Evolutionary conservation across 1,284 basidiomycete species (phyloP).

Genomic region (Cronartium quercuum): DNA sequence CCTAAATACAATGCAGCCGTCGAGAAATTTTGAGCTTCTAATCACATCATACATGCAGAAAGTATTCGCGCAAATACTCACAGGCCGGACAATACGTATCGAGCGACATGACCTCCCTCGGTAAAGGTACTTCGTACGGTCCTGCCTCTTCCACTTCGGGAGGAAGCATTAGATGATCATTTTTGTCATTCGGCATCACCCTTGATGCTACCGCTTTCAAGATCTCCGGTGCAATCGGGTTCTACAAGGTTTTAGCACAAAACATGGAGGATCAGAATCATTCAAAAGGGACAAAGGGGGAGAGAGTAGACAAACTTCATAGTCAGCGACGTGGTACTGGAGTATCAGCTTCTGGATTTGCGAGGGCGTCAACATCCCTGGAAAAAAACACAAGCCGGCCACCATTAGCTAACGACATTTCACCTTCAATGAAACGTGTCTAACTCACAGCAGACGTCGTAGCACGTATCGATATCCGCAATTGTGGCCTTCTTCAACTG

Average conservation of each 20-base stretch:
- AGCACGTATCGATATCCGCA: conserved; percentile 40
- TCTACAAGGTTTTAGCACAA: conserved; percentile 54
- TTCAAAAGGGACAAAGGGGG: neutral
- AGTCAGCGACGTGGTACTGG: conserved; percentile 98
- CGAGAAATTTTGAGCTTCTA: neutral
- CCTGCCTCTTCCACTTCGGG: conserved; percentile 94
- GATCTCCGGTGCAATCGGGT: conserved; percentile 92
- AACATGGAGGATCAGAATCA: neutral
- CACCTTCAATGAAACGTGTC: too few relatives aligned
- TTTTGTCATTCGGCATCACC: conserved; percentile 87
- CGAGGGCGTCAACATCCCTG: conserved; percentile 99
- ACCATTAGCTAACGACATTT: too few relatives aligned
- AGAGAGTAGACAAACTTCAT: conserved; percentile 61
- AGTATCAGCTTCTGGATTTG: conserved; percentile 99
- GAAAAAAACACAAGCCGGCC: conserved; percentile 58
- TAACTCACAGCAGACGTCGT: conserved; percentile 38
- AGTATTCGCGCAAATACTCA: neutral
- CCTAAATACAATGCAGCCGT: neutral
- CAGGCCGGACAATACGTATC: conserved; percentile 40
- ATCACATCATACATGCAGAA: neutral
- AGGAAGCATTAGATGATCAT: conserved; percentile 84
- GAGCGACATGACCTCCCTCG: conserved; percentile 48
- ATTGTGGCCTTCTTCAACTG: conserved; percentile 87
- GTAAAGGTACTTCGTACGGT: conserved; percentile 77
- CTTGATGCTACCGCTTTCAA: conserved; percentile 89